A percentile compares a stretch with the other conserved stretches of the same genome.
These are phyloP conservation scores for Dendrocalamus sinicus DNA, from an alignment of 176 grass and related monocot genomes.

Conservation along the genomic window DNA sequence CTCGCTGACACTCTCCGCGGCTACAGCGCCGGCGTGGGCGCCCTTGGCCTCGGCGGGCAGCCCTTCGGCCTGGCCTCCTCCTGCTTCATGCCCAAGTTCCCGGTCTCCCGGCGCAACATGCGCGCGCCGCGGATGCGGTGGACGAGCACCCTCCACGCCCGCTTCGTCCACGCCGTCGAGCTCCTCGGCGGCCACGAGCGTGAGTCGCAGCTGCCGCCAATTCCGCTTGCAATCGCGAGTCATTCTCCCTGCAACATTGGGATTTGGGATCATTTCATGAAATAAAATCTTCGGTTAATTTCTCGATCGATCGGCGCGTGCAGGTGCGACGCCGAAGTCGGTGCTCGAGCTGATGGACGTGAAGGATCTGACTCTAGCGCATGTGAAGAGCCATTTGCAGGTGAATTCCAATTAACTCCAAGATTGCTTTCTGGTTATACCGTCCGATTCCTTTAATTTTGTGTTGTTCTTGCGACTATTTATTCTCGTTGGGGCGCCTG, in stretches of 20 bases:
- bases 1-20: conserved; percentile 48
- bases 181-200: conserved; percentile 93
- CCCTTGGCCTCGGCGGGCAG: not conserved
- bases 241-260: not conserved
- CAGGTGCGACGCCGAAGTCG: conserved; percentile 90
- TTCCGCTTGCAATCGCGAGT: not conserved
- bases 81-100: conserved; percentile 55
- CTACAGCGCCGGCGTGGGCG: conserved; percentile 11
- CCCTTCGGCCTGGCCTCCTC: conserved; percentile 29
- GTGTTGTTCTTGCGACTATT: conserved; percentile 17
- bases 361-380: conserved; percentile 91
- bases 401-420: conserved; percentile 34
- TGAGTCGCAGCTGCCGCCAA: conserved; percentile 20
- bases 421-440: not conserved
- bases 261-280: conserved; percentile 21
- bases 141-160: conserved; percentile 80
- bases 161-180: conserved; percentile 89
- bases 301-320: not conserved
- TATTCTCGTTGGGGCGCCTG: not conserved
- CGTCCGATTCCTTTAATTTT: conserved; percentile 14
- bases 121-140: conserved; percentile 91
- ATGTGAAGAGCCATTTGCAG: conserved; percentile 98
- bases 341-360: conserved; percentile 98
- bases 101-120: conserved; percentile 59
- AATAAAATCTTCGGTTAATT: not conserved